Base-by-base conservation (phyloP, 2,329 filamentous ascomycete species). In the Juglanconis oblonga region DNA sequence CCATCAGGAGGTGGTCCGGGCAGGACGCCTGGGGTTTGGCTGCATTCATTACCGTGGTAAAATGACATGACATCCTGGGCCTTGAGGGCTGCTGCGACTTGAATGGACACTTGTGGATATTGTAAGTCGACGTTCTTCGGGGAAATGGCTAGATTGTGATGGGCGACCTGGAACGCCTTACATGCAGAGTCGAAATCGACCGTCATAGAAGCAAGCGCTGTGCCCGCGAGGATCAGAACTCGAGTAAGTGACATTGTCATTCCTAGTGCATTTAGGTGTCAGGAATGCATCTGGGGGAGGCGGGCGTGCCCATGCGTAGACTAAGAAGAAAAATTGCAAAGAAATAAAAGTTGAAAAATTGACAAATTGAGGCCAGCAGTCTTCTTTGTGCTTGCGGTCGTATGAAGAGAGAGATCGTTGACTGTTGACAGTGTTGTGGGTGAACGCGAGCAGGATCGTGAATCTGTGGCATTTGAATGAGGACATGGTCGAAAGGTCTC, bases 31-130 rank as follows among this genome's bases (percentile, higher is more conserved):
- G 67, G 70, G 1, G 62, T 67, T 32, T 67, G n/a, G 44, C 71
- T 72, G 2, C 61, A 52, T 29, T 74, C 58, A 33, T 69, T 68
- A 35, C 72, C 72, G 8, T 70, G 53, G 62, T 74, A 75, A 54
- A 69, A 67, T 0, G 59, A 52, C 24, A 74, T 59, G n/a, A 73
- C 60, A 59, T 71, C 69, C n/a, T 62, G 58, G 0, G 72, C 72
- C 10, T 74, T 48, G 51, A 50, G 13, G 9, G n/a, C n/a, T 33
- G 42, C 57, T 8, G 42, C 51, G 10, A 10, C 31, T 32, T 11
- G 31, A 40, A 59, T 42, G 13, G 42, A 50, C 8, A 31, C 50
- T 55, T 29, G 10, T 29, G 11, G 24, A 9, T 3, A 8, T 11
- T 8, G 38, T 52, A 8, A 52, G 4, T 33, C 2, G 17, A 24